Base-by-base conservation (phyloP, 106 monocot genomes). In the Hemerocallis citrina region DNA sequence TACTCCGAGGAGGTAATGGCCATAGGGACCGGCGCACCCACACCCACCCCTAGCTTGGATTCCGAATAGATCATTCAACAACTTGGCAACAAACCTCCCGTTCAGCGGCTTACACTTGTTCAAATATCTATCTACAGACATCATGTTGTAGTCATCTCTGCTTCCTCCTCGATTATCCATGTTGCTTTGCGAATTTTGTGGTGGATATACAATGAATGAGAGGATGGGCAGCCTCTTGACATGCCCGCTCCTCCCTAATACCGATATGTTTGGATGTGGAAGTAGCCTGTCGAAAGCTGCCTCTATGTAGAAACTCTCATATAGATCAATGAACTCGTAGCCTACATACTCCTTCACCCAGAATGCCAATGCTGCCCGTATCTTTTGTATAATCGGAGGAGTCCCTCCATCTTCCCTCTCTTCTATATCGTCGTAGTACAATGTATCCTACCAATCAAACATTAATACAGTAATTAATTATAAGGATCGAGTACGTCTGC, bases 361-460 rank as follows among this genome's bases (percentile, higher is more conserved):
- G 45, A 75, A 83, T 5, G 83, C 68, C 38, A 78, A 36, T 11
- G 78, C 47, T 2, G 71, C 66, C 4, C 71, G 61, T 1, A 83
- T 48, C 62, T 72, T 77, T 23, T 77, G 82, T 2, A 77, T 62
- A 50, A 82, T 82, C 0, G 69, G 54, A 2, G 82, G 82, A 21
- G 83, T 83, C 15, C 83, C 83, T 0, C 71, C 62, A 31, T 83
- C 74, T 38, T 83, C 83, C 22, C 83, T 40, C 63, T 74, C 78
- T 48, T 83, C 83, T 2, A 78, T 55, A 3, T 71, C 55, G 0
- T 74, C 47, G 32, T 62, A 55, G 59, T 83, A 83, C 11, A 83
- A 4, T 1, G 83, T 83, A 28, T 75, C 83, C 74, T 81, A 20
- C 2, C 6, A 54, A 32, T 67, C 16, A 8, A 20, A 39, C 19